phyloP scores from a whole-genome alignment of 352 stramenopile genomes.

The Globisporangium lucens region DNA sequence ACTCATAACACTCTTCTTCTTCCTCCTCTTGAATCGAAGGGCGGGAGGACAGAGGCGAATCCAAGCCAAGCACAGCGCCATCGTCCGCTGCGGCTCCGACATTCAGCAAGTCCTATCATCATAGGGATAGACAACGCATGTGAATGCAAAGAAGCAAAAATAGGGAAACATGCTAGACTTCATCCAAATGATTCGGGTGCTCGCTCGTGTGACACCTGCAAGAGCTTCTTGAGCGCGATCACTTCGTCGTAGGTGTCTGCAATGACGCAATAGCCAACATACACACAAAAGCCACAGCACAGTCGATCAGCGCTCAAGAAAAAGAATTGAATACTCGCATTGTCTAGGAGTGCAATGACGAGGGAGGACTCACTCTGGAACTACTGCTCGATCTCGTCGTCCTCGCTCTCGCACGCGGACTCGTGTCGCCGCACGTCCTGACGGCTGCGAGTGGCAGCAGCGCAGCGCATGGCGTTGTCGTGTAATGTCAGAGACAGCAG shows the following conservation, averaged over 20 bases:
- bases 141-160: too few relatives aligned
- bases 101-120: conserved; percentile 8
- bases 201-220: conserved; percentile 28
- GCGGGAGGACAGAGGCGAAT: background rate
- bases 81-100: background rate
- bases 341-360: too few relatives aligned
- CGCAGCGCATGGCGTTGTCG: background rate
- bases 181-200: background rate
- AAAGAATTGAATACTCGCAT: background rate
- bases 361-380: conserved; percentile 28
- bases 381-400: conserved; percentile 34
- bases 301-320: background rate
- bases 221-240: conserved; percentile 46
- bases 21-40: background rate
- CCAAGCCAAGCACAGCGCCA: background rate
- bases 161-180: background rate
- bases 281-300: background rate
- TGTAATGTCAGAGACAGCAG: background rate
- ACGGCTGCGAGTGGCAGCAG: background rate
- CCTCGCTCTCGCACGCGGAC: background rate
- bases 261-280: background rate
- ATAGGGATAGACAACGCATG: too few relatives aligned
- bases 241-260: conserved; percentile 59
- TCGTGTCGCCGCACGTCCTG: background rate
- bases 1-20: background rate